Evolutionary conservation across 2,329 filamentous ascomycete species (phyloP).

Genomic region (Coniella vitis): DNA sequence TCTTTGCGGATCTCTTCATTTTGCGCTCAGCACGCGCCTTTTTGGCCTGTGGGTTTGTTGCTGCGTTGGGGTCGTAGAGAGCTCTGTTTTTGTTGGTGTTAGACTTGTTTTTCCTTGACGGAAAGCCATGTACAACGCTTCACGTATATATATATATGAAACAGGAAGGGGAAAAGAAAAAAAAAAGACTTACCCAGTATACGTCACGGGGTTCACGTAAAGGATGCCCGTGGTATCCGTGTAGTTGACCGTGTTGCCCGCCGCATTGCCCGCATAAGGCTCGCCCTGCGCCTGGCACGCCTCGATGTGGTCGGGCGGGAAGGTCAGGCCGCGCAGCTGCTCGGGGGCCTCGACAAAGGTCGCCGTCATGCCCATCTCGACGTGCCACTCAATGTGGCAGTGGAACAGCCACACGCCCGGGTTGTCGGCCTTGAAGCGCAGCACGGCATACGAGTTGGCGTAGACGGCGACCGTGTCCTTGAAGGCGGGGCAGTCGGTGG

Average conservation of each 20-base stretch:
- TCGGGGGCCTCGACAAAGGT: conserved; percentile 51
- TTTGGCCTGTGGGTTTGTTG: too few relatives aligned
- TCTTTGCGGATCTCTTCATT: too few relatives aligned
- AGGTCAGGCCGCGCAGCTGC: conserved; percentile 44
- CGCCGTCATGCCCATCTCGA: conserved; percentile 49
- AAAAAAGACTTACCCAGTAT: conserved; percentile 34
- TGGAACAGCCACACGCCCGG: conserved; percentile 51
- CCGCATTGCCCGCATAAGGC: conserved; percentile 57
- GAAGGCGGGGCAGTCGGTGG: conserved; percentile 24
- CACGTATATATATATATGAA: too few relatives aligned
- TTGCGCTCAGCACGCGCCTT: too few relatives aligned
- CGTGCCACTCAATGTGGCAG: conserved; percentile 57
- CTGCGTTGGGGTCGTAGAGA: neutral
- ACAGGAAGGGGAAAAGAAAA: too few relatives aligned
- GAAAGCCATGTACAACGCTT: too few relatives aligned
- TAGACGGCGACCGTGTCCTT: conserved; percentile 34
- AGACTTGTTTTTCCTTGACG: too few relatives aligned
- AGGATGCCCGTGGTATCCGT: conserved; percentile 48
- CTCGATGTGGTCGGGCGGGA: conserved; percentile 52
- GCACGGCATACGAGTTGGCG: conserved; percentile 38
- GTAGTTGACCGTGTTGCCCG: conserved; percentile 51
- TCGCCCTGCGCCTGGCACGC: conserved; percentile 38
- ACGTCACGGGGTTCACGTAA: conserved; percentile 40
- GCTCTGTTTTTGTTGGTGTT: conserved; percentile 1
- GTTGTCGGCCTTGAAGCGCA: conserved; percentile 46